Evolutionary conservation across 73 alveolate genomes (phyloP).

Genomic region (Halteria grandinella): DNA sequence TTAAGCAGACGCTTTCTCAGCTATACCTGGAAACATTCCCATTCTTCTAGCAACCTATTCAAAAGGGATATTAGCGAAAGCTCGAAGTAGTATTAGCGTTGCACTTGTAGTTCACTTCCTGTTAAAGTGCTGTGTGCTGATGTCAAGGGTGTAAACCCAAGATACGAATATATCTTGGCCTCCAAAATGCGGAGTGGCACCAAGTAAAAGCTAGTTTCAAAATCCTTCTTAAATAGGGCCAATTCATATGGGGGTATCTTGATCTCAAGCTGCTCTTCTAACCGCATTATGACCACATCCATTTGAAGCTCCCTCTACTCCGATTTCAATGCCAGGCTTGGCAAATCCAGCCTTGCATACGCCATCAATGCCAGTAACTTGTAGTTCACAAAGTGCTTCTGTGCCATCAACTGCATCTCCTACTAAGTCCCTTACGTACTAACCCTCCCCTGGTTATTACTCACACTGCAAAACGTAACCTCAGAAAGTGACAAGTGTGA

Average conservation of each 20-base stretch:
- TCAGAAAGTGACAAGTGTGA: not conserved
- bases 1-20: conserved; percentile 17
- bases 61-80: conserved; percentile 19
- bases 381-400: conserved; percentile 9
- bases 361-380: not conserved
- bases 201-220: conserved; percentile 15
- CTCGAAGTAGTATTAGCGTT: conserved; percentile 11
- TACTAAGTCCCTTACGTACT: too few relatives aligned
- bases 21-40: conserved; percentile 2
- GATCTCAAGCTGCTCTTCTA: conserved; percentile 23
- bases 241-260: conserved; percentile 8
- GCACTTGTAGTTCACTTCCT: too few relatives aligned
- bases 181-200: conserved; percentile 18
- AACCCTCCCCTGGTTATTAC: not conserved
- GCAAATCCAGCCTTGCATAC: conserved; percentile 4
- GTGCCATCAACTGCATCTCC: too few relatives aligned
- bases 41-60: conserved; percentile 20
- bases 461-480: not conserved
- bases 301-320: conserved; percentile 29
- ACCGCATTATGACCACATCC: conserved; percentile 36
- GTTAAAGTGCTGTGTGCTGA: too few relatives aligned
- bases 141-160: not conserved
- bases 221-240: conserved; percentile 22
- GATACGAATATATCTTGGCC: not conserved
- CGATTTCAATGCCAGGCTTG: conserved; percentile 8